Evolutionary conservation across 2,329 filamentous ascomycete genomes (phyloP).

Genomic region (Dactylellina leptospora): DNA sequence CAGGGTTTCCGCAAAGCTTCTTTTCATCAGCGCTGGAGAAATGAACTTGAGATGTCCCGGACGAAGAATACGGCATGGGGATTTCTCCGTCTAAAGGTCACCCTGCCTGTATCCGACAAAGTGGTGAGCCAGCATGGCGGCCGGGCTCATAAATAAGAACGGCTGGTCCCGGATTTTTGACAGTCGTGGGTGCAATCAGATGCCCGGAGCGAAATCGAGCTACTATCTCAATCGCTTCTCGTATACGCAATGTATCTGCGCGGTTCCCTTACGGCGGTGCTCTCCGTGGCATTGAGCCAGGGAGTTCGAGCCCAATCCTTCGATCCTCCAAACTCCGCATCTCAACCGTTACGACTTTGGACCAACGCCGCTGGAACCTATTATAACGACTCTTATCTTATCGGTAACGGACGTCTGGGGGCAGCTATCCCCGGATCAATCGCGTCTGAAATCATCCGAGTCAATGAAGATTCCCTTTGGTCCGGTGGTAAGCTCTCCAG

Average conservation of each 20-base stretch:
- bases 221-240: neutral
- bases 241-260: conserved; percentile 10
- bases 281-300: conserved; percentile 12
- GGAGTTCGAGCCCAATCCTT: neutral
- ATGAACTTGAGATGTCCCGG: too few species aligned
- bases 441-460: conserved; percentile 62
- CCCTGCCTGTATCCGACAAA: too few species aligned
- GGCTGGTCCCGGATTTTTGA: too few species aligned
- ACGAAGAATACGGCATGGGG: too few species aligned
- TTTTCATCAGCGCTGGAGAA: too few species aligned
- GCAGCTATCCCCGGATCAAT: conserved; percentile 64
- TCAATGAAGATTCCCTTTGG: conserved; percentile 65
- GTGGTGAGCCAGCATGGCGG: too few species aligned
- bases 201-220: neutral
- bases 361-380: conserved; percentile 47
- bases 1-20: too few species aligned
- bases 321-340: conserved; percentile 21
- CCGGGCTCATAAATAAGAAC: too few species aligned
- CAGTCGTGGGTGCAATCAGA: too few species aligned
- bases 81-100: too few species aligned
- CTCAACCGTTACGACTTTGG: conserved; percentile 24
- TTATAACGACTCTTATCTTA: conserved; percentile 62
- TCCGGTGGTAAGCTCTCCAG: conserved; percentile 63
- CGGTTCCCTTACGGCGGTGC: neutral
- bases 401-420: conserved; percentile 64